These are phyloP conservation scores for Serendipita sp. DNA, from an alignment of 768 basidiomycete species.

Conservation along the genomic window DNA sequence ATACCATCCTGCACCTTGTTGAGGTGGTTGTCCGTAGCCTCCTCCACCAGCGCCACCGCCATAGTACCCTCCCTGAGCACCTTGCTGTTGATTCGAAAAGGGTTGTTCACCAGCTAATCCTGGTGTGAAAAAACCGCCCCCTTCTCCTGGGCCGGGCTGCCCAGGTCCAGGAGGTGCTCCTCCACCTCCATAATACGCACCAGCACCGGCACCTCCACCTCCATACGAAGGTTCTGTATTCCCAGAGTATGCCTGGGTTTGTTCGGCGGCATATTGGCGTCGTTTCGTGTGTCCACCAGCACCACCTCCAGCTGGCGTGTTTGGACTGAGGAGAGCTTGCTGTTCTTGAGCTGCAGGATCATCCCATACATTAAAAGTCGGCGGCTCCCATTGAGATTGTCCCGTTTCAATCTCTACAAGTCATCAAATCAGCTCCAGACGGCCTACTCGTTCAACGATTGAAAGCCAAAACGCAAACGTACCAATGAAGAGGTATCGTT, in stretches of 20 bases:
- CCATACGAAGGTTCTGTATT: slow-evolving; percentile 17
- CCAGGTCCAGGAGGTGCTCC: slow-evolving; percentile 22
- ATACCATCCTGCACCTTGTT: slow-evolving; percentile 30
- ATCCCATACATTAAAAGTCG: slow-evolving; percentile 25
- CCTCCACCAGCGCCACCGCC: slow-evolving; percentile 15
- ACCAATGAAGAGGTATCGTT: slow-evolving; percentile 84
- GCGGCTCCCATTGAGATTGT: slow-evolving; percentile 80
- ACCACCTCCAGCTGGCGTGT: slow-evolving; percentile 23
- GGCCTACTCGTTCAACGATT: background rate
- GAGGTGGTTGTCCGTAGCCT: slow-evolving; percentile 31
- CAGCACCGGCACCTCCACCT: slow-evolving; percentile 16
- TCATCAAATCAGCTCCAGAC: background rate
- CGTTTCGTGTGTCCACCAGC: slow-evolving; percentile 36
- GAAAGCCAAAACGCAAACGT: slow-evolving; percentile 16
- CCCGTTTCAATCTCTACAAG: slow-evolving; percentile 62
- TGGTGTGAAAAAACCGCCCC: slow-evolving; percentile 64
- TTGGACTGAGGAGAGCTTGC: slow-evolving; percentile 10
- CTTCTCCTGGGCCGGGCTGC: slow-evolving; percentile 18
- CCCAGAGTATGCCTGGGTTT: slow-evolving; percentile 73
- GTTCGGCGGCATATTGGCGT: slow-evolving; percentile 86
- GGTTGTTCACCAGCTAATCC: slow-evolving; percentile 56
- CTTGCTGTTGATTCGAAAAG: slow-evolving; percentile 45
- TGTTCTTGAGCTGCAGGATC: slow-evolving; percentile 27
- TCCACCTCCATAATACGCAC: slow-evolving; percentile 22
- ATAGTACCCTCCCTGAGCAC: slow-evolving; percentile 15